A percentile compares a stretch with the other conserved stretches of the same genome.
phyloP scores from a whole-genome alignment of 2,329 filamentous ascomycete species.

The Curvularia hawaiiensis region DNA sequence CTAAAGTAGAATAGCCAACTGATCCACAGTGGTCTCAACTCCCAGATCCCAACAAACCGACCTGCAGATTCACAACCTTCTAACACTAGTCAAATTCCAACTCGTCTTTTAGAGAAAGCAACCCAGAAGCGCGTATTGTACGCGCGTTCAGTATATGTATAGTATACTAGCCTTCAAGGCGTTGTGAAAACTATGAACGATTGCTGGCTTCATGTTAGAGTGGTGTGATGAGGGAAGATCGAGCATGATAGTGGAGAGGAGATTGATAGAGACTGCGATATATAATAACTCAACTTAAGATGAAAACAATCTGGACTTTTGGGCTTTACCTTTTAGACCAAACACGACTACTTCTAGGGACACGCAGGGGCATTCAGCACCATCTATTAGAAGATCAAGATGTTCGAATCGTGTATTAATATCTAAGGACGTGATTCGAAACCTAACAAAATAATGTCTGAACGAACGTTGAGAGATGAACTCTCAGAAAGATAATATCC shows the following conservation, averaged over 20 bases:
- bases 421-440: too few relatives aligned
- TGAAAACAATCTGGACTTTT: not conserved
- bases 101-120: too few relatives aligned
- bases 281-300: not conserved
- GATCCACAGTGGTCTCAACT: too few relatives aligned
- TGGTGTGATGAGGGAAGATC: not conserved
- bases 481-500: not conserved
- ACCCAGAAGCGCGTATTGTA: too few relatives aligned
- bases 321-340: not conserved
- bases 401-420: not conserved
- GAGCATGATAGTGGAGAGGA: not conserved
- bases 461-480: not conserved
- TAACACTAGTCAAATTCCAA: too few relatives aligned
- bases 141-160: too few relatives aligned
- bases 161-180: too few relatives aligned
- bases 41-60: too few relatives aligned
- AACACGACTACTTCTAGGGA: not conserved
- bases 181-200: not conserved
- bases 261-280: not conserved
- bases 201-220: not conserved
- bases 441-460: not conserved
- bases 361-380: not conserved
- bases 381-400: not conserved
- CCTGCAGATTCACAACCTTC: too few relatives aligned
- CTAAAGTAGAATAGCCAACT: too few relatives aligned